Percentiles rank a stretch among this genome's conserved stretches.
phyloP scores from a whole-genome alignment of 1,139 yeast species.

The Pichia sp. region DNA sequence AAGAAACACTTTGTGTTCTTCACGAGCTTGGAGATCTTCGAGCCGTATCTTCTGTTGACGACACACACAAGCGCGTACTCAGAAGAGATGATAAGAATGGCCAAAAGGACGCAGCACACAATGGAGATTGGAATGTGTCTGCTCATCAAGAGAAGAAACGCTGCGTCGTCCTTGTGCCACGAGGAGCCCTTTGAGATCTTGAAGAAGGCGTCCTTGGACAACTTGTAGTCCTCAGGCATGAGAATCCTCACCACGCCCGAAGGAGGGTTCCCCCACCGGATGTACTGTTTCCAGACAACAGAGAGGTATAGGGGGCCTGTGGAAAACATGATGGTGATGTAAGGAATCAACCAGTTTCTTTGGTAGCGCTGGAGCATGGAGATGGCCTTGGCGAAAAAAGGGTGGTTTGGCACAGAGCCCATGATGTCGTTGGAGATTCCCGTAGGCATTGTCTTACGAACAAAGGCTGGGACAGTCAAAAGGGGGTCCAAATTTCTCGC shows the following conservation, averaged over 20 bases:
- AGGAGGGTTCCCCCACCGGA: constrained; percentile 69
- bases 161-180: constrained; percentile 87
- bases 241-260: constrained; percentile 61
- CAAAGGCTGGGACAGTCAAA: constrained; percentile 77
- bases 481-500: constrained; percentile 72
- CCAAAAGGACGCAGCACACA: constrained; percentile 60
- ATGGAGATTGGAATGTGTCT: constrained; percentile 68
- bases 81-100: constrained; percentile 48
- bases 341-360: constrained; percentile 75
- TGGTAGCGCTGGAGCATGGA: constrained; percentile 61
- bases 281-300: constrained; percentile 83
- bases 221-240: constrained; percentile 68
- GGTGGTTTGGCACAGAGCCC: constrained; percentile 86
- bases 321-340: constrained; percentile 86
- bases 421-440: constrained; percentile 91
- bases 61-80: constrained; percentile 50
- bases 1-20: neutral
- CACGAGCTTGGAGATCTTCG: constrained; percentile 7
- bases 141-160: constrained; percentile 64
- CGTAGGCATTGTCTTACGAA: constrained; percentile 82
- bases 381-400: constrained; percentile 71
- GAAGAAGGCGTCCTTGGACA: constrained; percentile 55
- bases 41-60: constrained; percentile 8
- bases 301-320: constrained; percentile 90
- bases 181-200: constrained; percentile 74